These are phyloP conservation scores for Pseudocercospora fuligena DNA, from an alignment of 2,329 filamentous ascomycete genomes.

Conservation along the genomic window DNA sequence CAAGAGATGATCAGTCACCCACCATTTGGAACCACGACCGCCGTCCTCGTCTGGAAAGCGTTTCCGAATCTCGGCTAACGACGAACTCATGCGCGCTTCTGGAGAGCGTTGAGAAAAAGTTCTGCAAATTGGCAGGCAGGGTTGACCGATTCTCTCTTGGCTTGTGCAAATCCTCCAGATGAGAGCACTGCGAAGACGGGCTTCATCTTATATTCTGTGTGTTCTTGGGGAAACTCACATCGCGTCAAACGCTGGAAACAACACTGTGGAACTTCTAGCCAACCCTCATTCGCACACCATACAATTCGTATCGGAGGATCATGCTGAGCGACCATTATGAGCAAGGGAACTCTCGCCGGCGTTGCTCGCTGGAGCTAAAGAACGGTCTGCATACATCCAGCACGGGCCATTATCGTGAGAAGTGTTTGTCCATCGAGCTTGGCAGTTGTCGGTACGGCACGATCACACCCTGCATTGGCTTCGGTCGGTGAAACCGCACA, in stretches of 20 bases:
- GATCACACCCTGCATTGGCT: not conserved
- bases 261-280: conserved; percentile 15
- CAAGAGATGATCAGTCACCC: not conserved
- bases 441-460: not conserved
- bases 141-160: not conserved
- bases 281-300: conserved; percentile 4
- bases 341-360: conserved; percentile 11
- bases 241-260: conserved; percentile 3
- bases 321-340: conserved; percentile 25
- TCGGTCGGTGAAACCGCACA: conserved; percentile 2
- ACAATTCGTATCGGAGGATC: conserved; percentile 14
- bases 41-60: conserved; percentile 5
- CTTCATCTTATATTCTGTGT: not conserved
- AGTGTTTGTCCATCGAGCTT: not conserved
- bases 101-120: not conserved
- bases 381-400: conserved; percentile 3
- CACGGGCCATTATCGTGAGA: conserved; percentile 1
- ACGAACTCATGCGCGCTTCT: conserved; percentile 15
- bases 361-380: conserved; percentile 19
- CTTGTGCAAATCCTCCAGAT: not conserved
- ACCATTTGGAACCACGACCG: conserved; percentile 3
- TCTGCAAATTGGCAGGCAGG: not conserved
- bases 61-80: conserved; percentile 16
- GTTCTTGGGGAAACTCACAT: not conserved
- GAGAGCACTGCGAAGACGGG: not conserved